Evolutionary conservation across 352 stramenopile genomes (phyloP), one percentile per base, ranked within the genome.

Genomic region (Phytophthora pseudosyringae): DNA sequence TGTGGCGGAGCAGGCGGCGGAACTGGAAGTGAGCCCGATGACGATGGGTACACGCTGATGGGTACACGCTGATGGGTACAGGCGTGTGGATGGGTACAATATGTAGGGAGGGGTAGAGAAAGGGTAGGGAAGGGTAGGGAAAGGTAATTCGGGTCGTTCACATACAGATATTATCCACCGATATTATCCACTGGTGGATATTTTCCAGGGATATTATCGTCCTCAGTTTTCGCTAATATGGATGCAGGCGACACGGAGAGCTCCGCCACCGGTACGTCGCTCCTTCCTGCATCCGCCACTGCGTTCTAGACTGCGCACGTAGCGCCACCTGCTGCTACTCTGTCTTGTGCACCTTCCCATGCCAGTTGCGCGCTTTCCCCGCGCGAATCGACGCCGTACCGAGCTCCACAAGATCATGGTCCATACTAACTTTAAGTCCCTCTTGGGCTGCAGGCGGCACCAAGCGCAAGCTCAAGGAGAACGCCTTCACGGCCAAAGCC

Each of bases 401-500:
- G 5, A 33, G 12, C 15, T 26, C 12, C 21, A 32, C 5, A 51
- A 38, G 8, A 33, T 13, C 31, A 40, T 18, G 21, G 5, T 32
- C 26, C 16, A 4, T 43, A 40, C 43, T 45, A 10, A 45, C 10
- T 56, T 21, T 21, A 21, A 21, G 21, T 21, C 21, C 21, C 25
- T 36, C 35, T 21, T 12, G n/a, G 40, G 10, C n/a, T 50, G 3
- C 33, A 65, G 65, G 51, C 47, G 83, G 78, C 56, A 75, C 67
- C 12, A 93, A 93, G 70, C 81, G 76, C 58, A 93, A 91, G 63
- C 83, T 75, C 75, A 86, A 86, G 51, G 83, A 93, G 58, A 90
- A 88, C 44, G 71, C 84, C 16, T 76, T 95, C 41, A 92, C 83
- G 2, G 86, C 86, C 54, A 84, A 89, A 49, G 84, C 83, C 4